Base-by-base conservation (phyloP, 108 stramenopile genomes). In the Epithemia pelagica region DNA sequence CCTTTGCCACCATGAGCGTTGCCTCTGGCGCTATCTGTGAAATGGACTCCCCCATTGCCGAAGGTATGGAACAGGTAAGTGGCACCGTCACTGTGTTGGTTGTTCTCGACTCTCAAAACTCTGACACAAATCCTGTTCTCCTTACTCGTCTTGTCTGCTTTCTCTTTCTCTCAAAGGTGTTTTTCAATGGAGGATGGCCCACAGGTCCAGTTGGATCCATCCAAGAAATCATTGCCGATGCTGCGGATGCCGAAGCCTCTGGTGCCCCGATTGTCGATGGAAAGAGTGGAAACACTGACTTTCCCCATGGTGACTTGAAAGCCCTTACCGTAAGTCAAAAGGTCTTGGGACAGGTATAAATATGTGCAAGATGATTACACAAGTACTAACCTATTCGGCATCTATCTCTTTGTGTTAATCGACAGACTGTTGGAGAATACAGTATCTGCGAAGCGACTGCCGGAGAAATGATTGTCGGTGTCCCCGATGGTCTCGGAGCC, bases 401-500 rank as follows among this genome's bases (percentile, higher is more conserved):
- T n/a, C n/a, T n/a, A n/a, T n/a, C n/a, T n/a, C n/a, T n/a, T n/a
- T n/a, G n/a, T 46, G 10, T 46, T 15, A 46, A 46, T 46, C 37
- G 37, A 46, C 37, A 46, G 37, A 84, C 83, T 51, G 73, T 75
- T 56, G 83, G 79, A 28, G 83, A 84, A 62, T 63, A 63, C 30
- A 74, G 59, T 54, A 59, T 71, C 22, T 82, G 78, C 65, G 69
- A 74, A 24, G 74, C 58, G 21, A 75, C 53, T 32, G 52, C 65
- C 27, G 81, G 81, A 8, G 61, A 71, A 21, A 56, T 62, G 54
- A 58, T 71, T 31, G 70, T 75, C 26, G 86, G 86, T 15, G 72
- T 76, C 10, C 86, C 86, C 31, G 86, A 87, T 66, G 86, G 86
- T 30, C 58, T 83, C 1, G 86, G 86, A 52, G 82, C 82, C n/a